Conservation (phyloP, 1,139 yeast genomes). For the Geotrichum bryndzae region DNA sequence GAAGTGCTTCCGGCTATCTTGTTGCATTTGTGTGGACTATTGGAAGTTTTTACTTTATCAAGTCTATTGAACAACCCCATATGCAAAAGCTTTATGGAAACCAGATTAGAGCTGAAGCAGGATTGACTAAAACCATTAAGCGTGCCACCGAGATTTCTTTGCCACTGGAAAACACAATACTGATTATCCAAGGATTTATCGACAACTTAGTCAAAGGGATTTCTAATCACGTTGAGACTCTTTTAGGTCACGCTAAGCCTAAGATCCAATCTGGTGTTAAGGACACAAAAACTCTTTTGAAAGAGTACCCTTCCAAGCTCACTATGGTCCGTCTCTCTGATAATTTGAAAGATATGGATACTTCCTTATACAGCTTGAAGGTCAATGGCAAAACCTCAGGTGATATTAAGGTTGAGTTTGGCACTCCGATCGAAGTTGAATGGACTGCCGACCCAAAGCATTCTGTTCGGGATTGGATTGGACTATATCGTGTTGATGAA, state of each 20-base stretch:
- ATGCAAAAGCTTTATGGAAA: constrained; percentile 76
- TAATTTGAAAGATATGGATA: constrained; percentile 25
- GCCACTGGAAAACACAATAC: constrained; percentile 28
- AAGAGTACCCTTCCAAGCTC: constrained; percentile 36
- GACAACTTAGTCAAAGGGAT: constrained; percentile 38
- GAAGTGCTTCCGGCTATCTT: constrained; percentile 50
- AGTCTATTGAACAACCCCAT: constrained; percentile 73
- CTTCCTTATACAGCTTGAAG: constrained; percentile 26
- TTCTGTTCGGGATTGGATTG: constrained; percentile 64
- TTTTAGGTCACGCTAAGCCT: constrained; percentile 32
- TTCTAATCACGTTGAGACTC: constrained; percentile 33
- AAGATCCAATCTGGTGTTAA: constrained; percentile 26
- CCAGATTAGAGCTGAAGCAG: constrained; percentile 43
- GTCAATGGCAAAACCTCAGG: constrained; percentile 15
- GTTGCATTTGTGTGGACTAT: constrained; percentile 65
- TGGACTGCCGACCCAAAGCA: constrained; percentile 53
- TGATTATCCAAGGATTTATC: constrained; percentile 32
- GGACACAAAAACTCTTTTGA: constrained; percentile 32
- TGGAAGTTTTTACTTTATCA: constrained; percentile 60
- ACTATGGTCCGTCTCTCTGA: constrained; percentile 34
- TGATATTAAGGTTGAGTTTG: constrained; percentile 24
- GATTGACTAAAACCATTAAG: constrained; percentile 59
- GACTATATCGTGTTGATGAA: constrained; percentile 61
- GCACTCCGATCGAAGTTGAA: constrained; percentile 50
- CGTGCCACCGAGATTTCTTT: constrained; percentile 28